Base-by-base conservation (phyloP, 805 yeast species). In the Candida odintsovae region DNA sequence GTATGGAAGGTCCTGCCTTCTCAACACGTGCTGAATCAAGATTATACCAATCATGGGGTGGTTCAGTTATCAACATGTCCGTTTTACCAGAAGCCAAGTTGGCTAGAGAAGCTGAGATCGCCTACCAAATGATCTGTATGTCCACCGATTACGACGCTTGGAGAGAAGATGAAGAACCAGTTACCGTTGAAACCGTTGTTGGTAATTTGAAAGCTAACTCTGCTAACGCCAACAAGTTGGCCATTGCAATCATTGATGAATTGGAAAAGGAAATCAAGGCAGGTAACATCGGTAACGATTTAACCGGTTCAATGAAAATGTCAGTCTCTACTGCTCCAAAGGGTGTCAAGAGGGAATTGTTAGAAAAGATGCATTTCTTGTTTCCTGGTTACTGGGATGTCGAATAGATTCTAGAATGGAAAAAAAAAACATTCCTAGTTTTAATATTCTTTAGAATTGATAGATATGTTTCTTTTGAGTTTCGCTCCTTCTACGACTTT, bases 1-100 rank as follows among this genome's bases (percentile, higher is more conserved):
- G 99, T 67, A 94, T 94, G 99, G 99, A 92, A 69, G 99, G 99
- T 38, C 99, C 99, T 3, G 96, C 94, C 42, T 94, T 94, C 67
- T 83, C 95, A 35, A 94, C 99, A 13, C 78, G 99, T 54, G 98
- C 99, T 10, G 99, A 94, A 70, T 90, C 97, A 13, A 78, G 77
- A 63, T 68, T 94, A 69, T 94, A 94, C 72, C 68, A 77, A 51
- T 70, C 86, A 31, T 86, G 94, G 83, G 97, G 96, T 47, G 98
- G 96, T 8, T 80, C 90, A 29, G 95, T 94, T 46, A 94, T 94
- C 66, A 94, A 94, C 72, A 94, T 94, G 99, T 84, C 95, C 43
- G 94, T 89, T 47, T 69, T 94, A 49, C 99, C 99, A n/a, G 99
- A 94, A 71, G 84, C 96, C 36, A 94, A 94, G 66, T 77, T 94